A percentile compares a stretch with the other conserved stretches of the same genome.
Evolutionary conservation across 345 rosid species (phyloP).

Genomic region (Streptanthus diversifolius): DNA sequence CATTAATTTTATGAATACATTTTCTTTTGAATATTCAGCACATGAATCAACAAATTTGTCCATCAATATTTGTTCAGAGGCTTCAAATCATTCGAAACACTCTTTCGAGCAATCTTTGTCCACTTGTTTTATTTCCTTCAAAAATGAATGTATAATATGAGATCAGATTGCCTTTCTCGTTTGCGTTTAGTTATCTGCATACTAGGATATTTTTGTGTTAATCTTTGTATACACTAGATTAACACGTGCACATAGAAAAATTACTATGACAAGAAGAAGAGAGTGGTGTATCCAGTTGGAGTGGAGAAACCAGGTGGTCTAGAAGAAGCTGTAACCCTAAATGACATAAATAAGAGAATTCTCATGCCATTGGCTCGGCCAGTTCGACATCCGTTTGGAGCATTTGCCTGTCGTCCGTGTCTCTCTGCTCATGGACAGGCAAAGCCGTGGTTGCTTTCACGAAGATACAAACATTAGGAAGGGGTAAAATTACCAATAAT

Average conservation of each 20-base stretch:
- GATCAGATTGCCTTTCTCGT: neutral
- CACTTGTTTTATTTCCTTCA: neutral
- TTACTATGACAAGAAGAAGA: conserved; percentile 28
- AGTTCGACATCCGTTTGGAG: conserved; percentile 93
- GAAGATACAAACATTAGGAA: conserved; percentile 79
- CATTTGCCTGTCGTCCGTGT: conserved; percentile 78
- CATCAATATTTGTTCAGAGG: conserved; percentile 14
- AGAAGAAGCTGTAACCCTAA: conserved; percentile 77
- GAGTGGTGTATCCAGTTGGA: conserved; percentile 90
- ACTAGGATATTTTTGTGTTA: neutral
- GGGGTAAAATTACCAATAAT: conserved; percentile 95
- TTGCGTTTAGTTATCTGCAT: neutral
- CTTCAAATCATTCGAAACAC: neutral
- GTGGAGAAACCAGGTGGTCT: conserved; percentile 93
- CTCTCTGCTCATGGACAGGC: conserved; percentile 73
- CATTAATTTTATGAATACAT: neutral
- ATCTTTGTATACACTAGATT: neutral
- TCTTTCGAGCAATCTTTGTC: neutral
- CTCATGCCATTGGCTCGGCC: conserved; percentile 85
- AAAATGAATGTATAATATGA: neutral
- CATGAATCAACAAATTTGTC: conserved; percentile 27
- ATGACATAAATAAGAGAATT: conserved; percentile 81
- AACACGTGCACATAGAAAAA: conserved; percentile 12
- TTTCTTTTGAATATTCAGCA: neutral
- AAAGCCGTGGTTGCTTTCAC: conserved; percentile 93